Evolutionary conservation across 257 asterid species (phyloP).

Genomic region (Capsicum pubescens): DNA sequence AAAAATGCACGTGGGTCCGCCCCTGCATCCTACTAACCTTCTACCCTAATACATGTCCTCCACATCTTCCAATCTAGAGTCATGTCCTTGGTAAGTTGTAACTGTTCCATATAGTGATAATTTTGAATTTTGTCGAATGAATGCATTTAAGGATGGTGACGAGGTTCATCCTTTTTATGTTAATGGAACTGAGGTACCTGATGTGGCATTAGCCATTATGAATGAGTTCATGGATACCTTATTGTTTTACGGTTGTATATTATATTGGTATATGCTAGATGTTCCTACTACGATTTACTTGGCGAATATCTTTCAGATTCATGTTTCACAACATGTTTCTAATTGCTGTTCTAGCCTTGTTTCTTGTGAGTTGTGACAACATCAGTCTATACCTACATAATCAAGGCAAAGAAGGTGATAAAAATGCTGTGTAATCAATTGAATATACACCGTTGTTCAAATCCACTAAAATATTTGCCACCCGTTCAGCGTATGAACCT

Average conservation of each 20-base stretch:
- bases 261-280: neutral
- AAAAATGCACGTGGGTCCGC: no score
- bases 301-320: constrained; percentile 17
- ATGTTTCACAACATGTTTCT: neutral
- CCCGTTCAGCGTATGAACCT: neutral
- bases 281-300: neutral
- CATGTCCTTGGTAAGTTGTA: no score
- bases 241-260: neutral
- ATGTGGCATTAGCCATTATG: neutral
- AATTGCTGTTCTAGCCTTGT: neutral
- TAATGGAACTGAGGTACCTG: neutral
- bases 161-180: neutral
- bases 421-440: neutral
- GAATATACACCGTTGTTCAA: neutral
- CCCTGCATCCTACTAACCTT: no score
- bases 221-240: neutral
- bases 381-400: neutral
- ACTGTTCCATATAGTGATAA: neutral
- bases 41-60: no score
- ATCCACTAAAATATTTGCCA: neutral
- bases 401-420: neutral
- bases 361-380: constrained; percentile 11
- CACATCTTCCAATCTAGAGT: no score
- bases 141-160: neutral
- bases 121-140: neutral